These are phyloP conservation scores for Xerophyta viscosa DNA, from an alignment of 106 monocot species.

Conservation along the genomic window DNA sequence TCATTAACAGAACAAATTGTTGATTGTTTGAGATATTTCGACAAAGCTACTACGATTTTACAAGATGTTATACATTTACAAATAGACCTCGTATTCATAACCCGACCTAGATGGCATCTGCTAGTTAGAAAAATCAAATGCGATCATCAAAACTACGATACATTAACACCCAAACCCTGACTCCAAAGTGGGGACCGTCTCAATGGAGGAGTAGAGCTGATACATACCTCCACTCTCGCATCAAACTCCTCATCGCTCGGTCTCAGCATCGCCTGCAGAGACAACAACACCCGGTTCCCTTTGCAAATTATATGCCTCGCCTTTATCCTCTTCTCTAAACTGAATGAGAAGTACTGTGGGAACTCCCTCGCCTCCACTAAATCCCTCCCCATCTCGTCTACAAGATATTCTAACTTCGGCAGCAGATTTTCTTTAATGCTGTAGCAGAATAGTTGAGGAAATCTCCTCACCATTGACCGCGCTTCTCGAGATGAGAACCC, in stretches of 20 bases:
- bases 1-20: no score
- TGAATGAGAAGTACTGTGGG: conserved; percentile 87
- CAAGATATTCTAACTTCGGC: conserved; percentile 54
- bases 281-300: conserved; percentile 35
- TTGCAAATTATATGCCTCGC: conserved; percentile 44
- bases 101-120: no score
- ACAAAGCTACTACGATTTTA: no score
- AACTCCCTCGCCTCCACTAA: conserved; percentile 52
- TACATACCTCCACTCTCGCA: conserved; percentile 32
- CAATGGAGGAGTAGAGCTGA: conserved; percentile 50
- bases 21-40: no score
- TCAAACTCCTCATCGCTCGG: conserved; percentile 44
- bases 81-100: no score
- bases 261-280: conserved; percentile 57
- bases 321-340: conserved; percentile 56
- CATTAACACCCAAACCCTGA: conserved; percentile 4
- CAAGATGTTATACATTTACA: no score
- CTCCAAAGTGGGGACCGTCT: conserved; percentile 54
- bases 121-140: no score
- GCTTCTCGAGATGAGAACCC: conserved; percentile 26
- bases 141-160: no score
- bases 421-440: conserved; percentile 61
- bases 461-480: conserved; percentile 54
- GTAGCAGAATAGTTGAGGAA: conserved; percentile 68
- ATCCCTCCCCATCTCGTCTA: conserved; percentile 55